phyloP scores from a whole-genome alignment of 2,329 filamentous ascomycete species.

The Talaromyces verruculosus region DNA sequence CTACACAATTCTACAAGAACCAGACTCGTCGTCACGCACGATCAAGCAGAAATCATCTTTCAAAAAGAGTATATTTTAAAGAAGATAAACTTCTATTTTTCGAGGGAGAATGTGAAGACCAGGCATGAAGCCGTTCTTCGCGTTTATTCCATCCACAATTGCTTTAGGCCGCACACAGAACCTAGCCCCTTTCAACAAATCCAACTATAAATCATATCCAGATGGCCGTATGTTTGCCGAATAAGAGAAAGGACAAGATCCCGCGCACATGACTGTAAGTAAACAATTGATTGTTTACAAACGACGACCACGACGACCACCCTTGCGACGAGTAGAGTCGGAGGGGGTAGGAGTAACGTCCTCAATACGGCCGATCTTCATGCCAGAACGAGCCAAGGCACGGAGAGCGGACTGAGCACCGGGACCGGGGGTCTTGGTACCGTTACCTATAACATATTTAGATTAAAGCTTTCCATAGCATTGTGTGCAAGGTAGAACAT shows the following conservation, averaged over 20 bases:
- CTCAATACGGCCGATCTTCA: conserved; percentile 99
- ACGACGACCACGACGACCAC: conserved; percentile 99
- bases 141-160: conserved; percentile 53
- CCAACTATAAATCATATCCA: conserved; percentile 20
- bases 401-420: conserved; percentile 99
- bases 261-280: conserved; percentile 28
- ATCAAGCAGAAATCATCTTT: not conserved
- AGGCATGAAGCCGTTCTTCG: conserved; percentile 55
- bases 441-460: conserved; percentile 66
- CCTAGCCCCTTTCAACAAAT: conserved; percentile 34
- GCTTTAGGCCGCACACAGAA: conserved; percentile 34
- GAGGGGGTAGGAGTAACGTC: conserved; percentile 99
- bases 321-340: conserved; percentile 99
- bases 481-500: conserved; percentile 34
- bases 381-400: conserved; percentile 96
- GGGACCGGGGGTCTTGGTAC: conserved; percentile 99
- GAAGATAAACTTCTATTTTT: conserved; percentile 25
- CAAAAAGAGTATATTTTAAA: not conserved
- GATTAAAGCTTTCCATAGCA: no score
- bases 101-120: conserved; percentile 49
- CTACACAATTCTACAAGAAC: not conserved
- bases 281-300: conserved; percentile 63
- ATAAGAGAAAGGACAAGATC: conserved; percentile 29
- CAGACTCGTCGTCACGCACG: not conserved
- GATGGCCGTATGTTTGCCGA: conserved; percentile 21